A percentile compares a stretch with the other conserved stretches of the same genome.
phyloP scores from a whole-genome alignment of 1,139 yeast species.

The Taphrina pruni region DNA sequence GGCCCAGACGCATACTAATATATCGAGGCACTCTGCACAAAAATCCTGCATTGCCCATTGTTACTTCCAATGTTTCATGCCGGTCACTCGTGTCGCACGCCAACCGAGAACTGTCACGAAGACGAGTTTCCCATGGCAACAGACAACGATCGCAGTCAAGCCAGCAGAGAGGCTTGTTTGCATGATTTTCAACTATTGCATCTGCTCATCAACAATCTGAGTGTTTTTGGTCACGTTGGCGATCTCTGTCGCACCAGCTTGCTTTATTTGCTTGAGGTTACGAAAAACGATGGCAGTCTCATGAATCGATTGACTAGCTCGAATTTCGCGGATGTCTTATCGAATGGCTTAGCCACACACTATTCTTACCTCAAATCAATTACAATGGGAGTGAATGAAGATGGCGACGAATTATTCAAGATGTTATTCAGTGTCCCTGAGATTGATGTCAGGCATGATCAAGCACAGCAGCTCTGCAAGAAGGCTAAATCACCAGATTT shows the following conservation, averaged over 20 bases:
- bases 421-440: background rate
- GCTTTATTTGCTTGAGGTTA: slow-evolving; percentile 49
- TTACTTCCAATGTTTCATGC: slow-evolving; percentile 25
- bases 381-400: background rate
- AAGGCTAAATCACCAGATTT: background rate
- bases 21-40: slow-evolving; percentile 10
- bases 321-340: slow-evolving; percentile 14
- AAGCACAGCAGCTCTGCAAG: background rate
- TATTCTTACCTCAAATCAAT: slow-evolving; percentile 27
- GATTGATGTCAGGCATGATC: background rate
- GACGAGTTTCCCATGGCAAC: background rate
- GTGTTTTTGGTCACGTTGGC: slow-evolving; percentile 49
- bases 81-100: background rate
- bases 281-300: slow-evolving; percentile 46
- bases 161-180: slow-evolving; percentile 1
- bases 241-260: slow-evolving; percentile 51
- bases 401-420: too few relatives aligned
- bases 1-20: background rate
- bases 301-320: slow-evolving; percentile 49
- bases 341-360: slow-evolving; percentile 37
- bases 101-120: background rate
- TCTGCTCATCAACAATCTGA: slow-evolving; percentile 49
- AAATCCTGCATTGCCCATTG: slow-evolving; percentile 15
- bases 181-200: slow-evolving; percentile 49
- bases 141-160: background rate